Base-by-base conservation (phyloP, 352 stramenopile species). In the Globisporangium yorkense region DNA sequence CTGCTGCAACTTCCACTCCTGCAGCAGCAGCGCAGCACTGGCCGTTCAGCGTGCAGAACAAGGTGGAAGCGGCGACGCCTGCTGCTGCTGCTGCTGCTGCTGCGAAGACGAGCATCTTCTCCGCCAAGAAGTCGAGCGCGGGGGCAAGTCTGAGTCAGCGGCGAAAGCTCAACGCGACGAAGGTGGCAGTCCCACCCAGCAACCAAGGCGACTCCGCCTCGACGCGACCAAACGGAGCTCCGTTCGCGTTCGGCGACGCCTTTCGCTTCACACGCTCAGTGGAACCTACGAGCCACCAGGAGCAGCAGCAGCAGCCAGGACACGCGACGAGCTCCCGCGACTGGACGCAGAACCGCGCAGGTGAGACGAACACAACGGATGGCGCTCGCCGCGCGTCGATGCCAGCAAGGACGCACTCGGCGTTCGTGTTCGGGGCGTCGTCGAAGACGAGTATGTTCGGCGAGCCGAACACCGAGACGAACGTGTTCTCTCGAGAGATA, bases 351-450 rank as follows among this genome's bases (percentile, higher is more conserved):
- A 40, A 15, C 35, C 10, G 35, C 8, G 12, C 35, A 40, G 35
- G 12, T 4, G 35, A 16, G 35, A 9, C 35, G 35, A 40, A 40
- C 20, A 4, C 2, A 31, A 15, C 12, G 46, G 35, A 24, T 12
- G 27, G 7, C 20, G 1, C 27, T 20, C 29, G 37, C 20, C 56
- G 44, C 13, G 15, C 35, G 21, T 44, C 47, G 6, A 33, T 54
- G 13, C 47, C 48, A 51, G 56, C 43, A 16, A 37, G 31, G 33
- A 5, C 21, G 20, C 31, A 44, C 15, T 27, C 15, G 18, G 47
- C 43, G 15, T 63, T 57, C 45, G 50, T 63, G 35, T 63, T 63
- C 54, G 57, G 57, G 13, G 20, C 31, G 2, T n/a, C 50, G 12
- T 29, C 39, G 27, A 18, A 9, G 12, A 13, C 35, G 35, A 10